A percentile compares a stretch with the other conserved stretches of the same genome.
Conservation (phyloP, 495 filamentous ascomycete species). For the Neurospora sp. region DNA sequence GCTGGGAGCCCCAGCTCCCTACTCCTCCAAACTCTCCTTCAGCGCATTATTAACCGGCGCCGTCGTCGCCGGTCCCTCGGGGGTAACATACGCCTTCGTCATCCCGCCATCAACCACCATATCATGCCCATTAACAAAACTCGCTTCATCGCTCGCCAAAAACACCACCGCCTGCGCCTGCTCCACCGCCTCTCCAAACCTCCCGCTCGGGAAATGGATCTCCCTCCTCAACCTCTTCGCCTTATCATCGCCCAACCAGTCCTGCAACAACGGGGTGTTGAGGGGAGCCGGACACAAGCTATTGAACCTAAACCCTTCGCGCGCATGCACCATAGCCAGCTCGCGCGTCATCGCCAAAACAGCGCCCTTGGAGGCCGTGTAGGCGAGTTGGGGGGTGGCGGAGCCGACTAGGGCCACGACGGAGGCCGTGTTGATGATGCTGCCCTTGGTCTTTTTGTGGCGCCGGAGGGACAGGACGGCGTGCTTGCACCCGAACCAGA, state of each 20-base stretch:
- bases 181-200: conserved; percentile 93
- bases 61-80: conserved; percentile 64
- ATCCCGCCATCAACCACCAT: conserved; percentile 97
- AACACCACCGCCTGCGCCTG: conserved; percentile 92
- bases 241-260: conserved; percentile 87
- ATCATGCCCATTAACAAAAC: conserved; percentile 85
- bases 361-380: conserved; percentile 91
- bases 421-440: conserved; percentile 90
- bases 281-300: conserved; percentile 84
- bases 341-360: conserved; percentile 81
- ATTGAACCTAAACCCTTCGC: conserved; percentile 84
- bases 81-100: conserved; percentile 90
- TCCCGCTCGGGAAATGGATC: conserved; percentile 89
- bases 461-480: conserved; percentile 75
- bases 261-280: conserved; percentile 79
- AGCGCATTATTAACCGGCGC: conserved; percentile 62
- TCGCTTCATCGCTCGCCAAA: conserved; percentile 86
- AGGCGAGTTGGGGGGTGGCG: conserved; percentile 91
- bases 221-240: conserved; percentile 78
- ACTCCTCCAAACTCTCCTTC: conserved; percentile 24
- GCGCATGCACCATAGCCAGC: conserved; percentile 72
- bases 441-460: conserved; percentile 66
- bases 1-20: background rate
- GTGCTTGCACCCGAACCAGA: conserved; percentile 95
- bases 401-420: conserved; percentile 87